These are phyloP conservation scores for Tinospora cordifolia DNA, from an alignment of 164 flowering plant genomes.

Conservation along the genomic window DNA sequence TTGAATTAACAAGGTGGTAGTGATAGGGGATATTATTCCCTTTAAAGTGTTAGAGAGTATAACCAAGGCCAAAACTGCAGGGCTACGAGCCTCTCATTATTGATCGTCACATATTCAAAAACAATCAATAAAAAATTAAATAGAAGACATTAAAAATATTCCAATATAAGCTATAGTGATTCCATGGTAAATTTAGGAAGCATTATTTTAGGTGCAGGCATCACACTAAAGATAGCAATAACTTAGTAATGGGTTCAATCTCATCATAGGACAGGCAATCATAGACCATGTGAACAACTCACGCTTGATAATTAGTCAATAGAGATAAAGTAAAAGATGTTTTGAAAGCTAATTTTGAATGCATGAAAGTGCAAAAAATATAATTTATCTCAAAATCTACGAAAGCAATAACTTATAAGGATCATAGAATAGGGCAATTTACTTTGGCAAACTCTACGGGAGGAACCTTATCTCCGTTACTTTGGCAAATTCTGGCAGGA, in stretches of 20 bases:
- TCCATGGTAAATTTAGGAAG: too few relatives aligned
- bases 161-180: too few relatives aligned
- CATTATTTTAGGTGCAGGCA: too few relatives aligned
- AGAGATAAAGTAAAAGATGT: background rate
- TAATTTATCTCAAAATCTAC: background rate
- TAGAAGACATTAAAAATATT: too few relatives aligned
- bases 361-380: background rate
- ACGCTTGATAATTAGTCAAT: background rate
- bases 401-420: background rate
- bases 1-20: constrained; percentile 84
- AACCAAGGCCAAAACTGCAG: constrained; percentile 66
- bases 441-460: constrained; percentile 99
- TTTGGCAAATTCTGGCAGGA: too few relatives aligned
- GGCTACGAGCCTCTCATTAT: constrained; percentile 47
- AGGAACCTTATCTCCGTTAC: constrained; percentile 93
- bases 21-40: constrained; percentile 73
- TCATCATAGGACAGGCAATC: background rate
- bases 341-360: background rate
- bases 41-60: constrained; percentile 81
- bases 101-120: too few relatives aligned
- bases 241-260: too few relatives aligned
- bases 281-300: background rate
- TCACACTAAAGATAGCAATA: too few relatives aligned
- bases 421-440: background rate
- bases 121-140: too few relatives aligned